Evolutionary conservation across 257 asterid genomes (phyloP), one percentile per base, ranked within the genome.

Genomic region (Ballota nigra): DNA sequence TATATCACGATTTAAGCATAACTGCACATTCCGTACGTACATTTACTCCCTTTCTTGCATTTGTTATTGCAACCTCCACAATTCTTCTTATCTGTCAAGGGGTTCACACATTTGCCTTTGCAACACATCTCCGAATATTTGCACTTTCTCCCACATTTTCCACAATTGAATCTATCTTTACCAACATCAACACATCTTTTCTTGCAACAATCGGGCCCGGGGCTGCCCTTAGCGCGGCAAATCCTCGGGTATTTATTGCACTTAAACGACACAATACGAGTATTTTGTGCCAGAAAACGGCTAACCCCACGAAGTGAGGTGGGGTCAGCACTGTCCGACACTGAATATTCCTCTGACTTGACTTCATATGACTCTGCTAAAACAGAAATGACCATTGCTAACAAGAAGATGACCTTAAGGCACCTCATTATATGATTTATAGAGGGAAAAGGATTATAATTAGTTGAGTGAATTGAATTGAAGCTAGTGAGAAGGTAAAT

Each of bases 121-220:
- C 97, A 90, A 68, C 97, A 90, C 8, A 79, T 77, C 83, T 89
- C 88, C 4, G 75, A 62, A 31, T 53, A 82, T 57, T 71, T 85
- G 77, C 97, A 90, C 60, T 62, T 85, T 10, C 70, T 47, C 5
- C 96, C 97, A 66, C 96, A 90, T 73, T 2, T 79, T 0, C 97
- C 97, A 53, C 97, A 90, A 16, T 88, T 90, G 1, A 47, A 6
- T 16, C 77, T 75, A 41, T 90, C 97, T 0, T 15, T 73, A 1
- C 31, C 55, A 6, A 80, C 77, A 13, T 86, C 64, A 3, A 88
- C 92, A 40, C 97, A 90, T 59, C 77, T 82, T 63, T 78, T 86
- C 72, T 82, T 83, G 83, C 96, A 90, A 53, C 97, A 88, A 69
- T 85, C 79, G 0, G 85, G 87, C 18, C 93, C 90, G 0, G 86